A percentile compares a stretch with the other conserved stretches of the same genome.
These are phyloP conservation scores for Serendipita sp. DNA, from an alignment of 768 basidiomycete genomes.

Conservation along the genomic window DNA sequence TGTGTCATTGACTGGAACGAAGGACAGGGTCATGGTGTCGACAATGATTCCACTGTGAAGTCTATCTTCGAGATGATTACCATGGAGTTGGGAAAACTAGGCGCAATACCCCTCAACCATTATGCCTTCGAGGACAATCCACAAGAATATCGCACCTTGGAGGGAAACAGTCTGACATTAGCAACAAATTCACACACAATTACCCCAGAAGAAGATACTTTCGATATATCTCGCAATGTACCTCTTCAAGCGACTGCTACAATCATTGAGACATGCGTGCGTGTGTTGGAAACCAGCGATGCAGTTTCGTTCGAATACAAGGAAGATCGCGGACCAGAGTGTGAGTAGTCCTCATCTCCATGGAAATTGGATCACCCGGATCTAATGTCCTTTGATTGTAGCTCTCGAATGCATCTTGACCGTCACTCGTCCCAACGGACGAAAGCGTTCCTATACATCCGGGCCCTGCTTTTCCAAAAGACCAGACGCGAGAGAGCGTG, in stretches of 20 bases:
- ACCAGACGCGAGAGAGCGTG: constrained; percentile 36
- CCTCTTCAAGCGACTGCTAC: background rate
- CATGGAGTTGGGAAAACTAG: background rate
- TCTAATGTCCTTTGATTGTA: background rate
- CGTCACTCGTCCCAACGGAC: constrained; percentile 39
- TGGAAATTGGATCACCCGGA: background rate
- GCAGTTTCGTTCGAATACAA: background rate
- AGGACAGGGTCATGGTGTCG: too few relatives aligned
- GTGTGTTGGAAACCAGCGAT: background rate
- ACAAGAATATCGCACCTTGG: background rate
- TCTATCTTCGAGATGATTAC: background rate
- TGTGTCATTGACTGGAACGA: too few relatives aligned
- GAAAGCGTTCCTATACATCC: constrained; percentile 37
- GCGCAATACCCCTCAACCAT: background rate
- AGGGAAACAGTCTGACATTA: background rate
- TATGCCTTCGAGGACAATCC: background rate
- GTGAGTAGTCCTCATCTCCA: background rate
- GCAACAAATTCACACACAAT: background rate
- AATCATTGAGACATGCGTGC: background rate
- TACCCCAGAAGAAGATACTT: background rate
- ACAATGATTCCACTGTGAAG: background rate
- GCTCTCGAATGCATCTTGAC: constrained; percentile 36
- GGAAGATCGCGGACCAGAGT: background rate
- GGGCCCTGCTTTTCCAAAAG: constrained; percentile 25
- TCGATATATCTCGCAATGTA: background rate